Evolutionary conservation across 2,329 filamentous ascomycete genomes (phyloP).

Genomic region (Massarina eburnea): DNA sequence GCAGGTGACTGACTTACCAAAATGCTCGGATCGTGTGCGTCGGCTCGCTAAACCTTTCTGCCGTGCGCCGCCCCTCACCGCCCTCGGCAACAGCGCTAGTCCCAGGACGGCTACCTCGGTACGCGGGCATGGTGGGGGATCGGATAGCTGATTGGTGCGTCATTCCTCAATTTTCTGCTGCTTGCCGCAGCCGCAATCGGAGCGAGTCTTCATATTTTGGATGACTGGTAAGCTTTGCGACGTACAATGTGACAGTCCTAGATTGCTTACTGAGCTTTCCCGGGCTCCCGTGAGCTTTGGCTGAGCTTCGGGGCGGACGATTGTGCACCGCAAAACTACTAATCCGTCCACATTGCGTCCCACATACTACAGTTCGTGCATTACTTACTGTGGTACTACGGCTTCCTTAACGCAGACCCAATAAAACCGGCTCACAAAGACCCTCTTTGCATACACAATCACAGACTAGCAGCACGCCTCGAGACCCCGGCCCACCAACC

Average conservation of each 20-base stretch:
- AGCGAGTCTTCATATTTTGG: slow-evolving; percentile 2
- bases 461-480: slow-evolving; percentile 19
- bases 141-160: slow-evolving; percentile 13
- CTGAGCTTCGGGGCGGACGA: too few species aligned
- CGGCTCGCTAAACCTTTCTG: slow-evolving; percentile 23
- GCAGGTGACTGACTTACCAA: slow-evolving; percentile 13
- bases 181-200: slow-evolving; percentile 21
- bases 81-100: neutral
- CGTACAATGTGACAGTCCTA: slow-evolving; percentile 4
- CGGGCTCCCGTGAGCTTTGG: too few species aligned
- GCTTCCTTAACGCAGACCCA: slow-evolving; percentile 17
- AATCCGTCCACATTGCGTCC: slow-evolving; percentile 22
- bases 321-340: slow-evolving; percentile 38
- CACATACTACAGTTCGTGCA: slow-evolving; percentile 19
- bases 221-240: slow-evolving; percentile 7
- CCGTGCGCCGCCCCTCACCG: slow-evolving; percentile 13
- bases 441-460: slow-evolving; percentile 21
- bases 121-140: slow-evolving; percentile 10
- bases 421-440: slow-evolving; percentile 28
- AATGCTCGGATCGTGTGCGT: slow-evolving; percentile 13
- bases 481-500: slow-evolving; percentile 19
- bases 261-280: neutral
- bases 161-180: neutral
- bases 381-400: slow-evolving; percentile 14
- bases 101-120: neutral